Conservation (phyloP, 108 stramenopile genomes). For the Fistulifera solaris region DNA sequence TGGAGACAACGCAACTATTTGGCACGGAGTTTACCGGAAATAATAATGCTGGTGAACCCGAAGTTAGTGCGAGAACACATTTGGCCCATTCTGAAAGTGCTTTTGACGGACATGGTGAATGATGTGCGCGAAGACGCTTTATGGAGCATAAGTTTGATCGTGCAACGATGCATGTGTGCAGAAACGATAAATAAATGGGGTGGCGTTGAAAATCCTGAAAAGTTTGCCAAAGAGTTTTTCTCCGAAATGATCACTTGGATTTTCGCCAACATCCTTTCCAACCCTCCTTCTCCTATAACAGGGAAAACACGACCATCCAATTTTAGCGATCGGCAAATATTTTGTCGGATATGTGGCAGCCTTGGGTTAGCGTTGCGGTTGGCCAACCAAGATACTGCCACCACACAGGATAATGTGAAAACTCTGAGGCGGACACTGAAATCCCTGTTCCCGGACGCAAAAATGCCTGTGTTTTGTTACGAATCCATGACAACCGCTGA, state of each 20-base stretch:
- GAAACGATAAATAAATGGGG: constrained; percentile 15
- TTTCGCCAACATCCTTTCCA: constrained; percentile 11
- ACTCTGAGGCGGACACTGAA: constrained; percentile 19
- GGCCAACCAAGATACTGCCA: constrained; percentile 7
- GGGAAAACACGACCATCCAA: constrained; percentile 10
- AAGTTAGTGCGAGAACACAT: constrained; percentile 41
- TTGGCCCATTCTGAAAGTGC: constrained; percentile 64
- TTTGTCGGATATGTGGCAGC: constrained; percentile 59
- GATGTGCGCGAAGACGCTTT: constrained; percentile 73
- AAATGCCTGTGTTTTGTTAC: constrained; percentile 15
- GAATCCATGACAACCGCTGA: constrained; percentile 41
- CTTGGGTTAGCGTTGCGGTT: constrained; percentile 62
- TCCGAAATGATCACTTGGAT: constrained; percentile 56
- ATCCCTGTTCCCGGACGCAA: constrained; percentile 5
- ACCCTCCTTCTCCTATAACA: no score
- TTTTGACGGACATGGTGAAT: constrained; percentile 69
- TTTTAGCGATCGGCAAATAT: constrained; percentile 68
- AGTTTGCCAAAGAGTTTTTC: constrained; percentile 10
- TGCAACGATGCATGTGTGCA: constrained; percentile 37
- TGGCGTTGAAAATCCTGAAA: constrained; percentile 22
- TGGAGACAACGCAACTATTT: constrained; percentile 91
- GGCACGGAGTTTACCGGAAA: constrained; percentile 72
- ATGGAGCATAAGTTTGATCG: constrained; percentile 63
- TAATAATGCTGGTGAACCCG: constrained; percentile 53
- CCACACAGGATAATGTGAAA: constrained; percentile 22